phyloP scores from a whole-genome alignment of 768 basidiomycete species.

The Trametes gibbosa region DNA sequence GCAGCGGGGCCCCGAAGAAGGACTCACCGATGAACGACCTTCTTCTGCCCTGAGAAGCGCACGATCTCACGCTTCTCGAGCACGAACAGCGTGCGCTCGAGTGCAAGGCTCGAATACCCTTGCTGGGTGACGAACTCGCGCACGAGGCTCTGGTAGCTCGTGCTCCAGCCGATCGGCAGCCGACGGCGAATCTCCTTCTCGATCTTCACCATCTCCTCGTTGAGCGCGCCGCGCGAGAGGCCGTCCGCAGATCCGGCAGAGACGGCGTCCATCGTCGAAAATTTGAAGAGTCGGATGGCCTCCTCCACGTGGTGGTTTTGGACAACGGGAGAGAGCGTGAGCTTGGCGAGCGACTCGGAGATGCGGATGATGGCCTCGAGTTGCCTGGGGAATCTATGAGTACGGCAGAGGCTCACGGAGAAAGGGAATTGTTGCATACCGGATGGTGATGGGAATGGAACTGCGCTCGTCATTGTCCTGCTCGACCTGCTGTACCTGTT shows the following conservation, averaged over 20 bases:
- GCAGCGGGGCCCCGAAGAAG: neutral
- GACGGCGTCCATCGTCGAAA: slow-evolving; percentile 98
- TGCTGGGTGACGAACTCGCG: slow-evolving; percentile 93
- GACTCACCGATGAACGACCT: slow-evolving; percentile 49
- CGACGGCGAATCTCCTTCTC: slow-evolving; percentile 82
- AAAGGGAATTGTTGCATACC: slow-evolving; percentile 50
- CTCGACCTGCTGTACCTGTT: slow-evolving; percentile 94
- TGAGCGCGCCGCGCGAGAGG: slow-evolving; percentile 84
- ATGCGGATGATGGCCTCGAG: slow-evolving; percentile 98
- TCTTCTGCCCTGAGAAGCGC: slow-evolving; percentile 79
- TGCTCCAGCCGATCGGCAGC: slow-evolving; percentile 93
- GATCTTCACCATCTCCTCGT: slow-evolving; percentile 89
- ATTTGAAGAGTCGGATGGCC: slow-evolving; percentile 96
- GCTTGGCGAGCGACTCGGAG: slow-evolving; percentile 93
- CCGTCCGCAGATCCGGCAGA: slow-evolving; percentile 93
- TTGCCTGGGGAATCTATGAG: slow-evolving; percentile 50
- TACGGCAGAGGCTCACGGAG: neutral
- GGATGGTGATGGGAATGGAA: slow-evolving; percentile 97
- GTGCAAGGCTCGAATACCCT: slow-evolving; percentile 84
- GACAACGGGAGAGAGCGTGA: slow-evolving; percentile 84
- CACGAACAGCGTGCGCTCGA: slow-evolving; percentile 88
- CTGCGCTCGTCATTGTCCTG: slow-evolving; percentile 96
- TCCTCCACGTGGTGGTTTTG: slow-evolving; percentile 95
- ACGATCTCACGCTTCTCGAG: slow-evolving; percentile 96
- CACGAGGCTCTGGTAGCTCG: slow-evolving; percentile 90